A percentile compares a stretch with the other conserved stretches of the same genome.
Evolutionary conservation across 495 filamentous ascomycete genomes (phyloP).

Genomic region (Penicillium parvum): DNA sequence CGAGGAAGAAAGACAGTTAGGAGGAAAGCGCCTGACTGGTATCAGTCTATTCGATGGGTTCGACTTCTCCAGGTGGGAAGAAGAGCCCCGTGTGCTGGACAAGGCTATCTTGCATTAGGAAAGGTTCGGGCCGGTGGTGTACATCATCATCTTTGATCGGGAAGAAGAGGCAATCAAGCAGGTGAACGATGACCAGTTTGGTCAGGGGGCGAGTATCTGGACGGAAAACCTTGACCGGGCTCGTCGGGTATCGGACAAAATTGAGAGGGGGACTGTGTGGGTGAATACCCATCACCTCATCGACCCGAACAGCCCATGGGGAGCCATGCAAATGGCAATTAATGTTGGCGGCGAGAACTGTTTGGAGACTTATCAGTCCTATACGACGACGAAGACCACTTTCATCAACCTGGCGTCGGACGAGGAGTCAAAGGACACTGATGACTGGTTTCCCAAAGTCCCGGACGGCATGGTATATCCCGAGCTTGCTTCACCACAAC

Average conservation of each 20-base stretch:
- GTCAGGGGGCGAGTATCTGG: constrained; percentile 45
- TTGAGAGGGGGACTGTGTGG: constrained; percentile 51
- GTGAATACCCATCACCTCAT: constrained; percentile 42
- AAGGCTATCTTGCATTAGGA: constrained; percentile 39
- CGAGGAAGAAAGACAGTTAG: too few species aligned
- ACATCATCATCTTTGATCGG: constrained; percentile 35
- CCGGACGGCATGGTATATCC: too few species aligned
- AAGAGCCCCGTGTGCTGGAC: constrained; percentile 5
- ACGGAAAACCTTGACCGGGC: constrained; percentile 49
- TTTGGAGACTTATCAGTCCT: constrained; percentile 22
- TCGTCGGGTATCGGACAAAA: constrained; percentile 41
- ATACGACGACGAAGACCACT: constrained; percentile 21
- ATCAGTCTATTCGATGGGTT: constrained; percentile 16
- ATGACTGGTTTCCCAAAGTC: constrained; percentile 32
- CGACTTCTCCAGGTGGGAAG: constrained; percentile 33
- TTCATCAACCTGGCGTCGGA: constrained; percentile 21
- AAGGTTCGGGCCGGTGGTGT: constrained; percentile 47
- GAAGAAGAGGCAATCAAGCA: constrained; percentile 37
- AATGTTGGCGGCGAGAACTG: constrained; percentile 28
- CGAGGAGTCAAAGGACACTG: constrained; percentile 14
- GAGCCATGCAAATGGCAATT: constrained; percentile 19
- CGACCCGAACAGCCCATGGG: constrained; percentile 27
- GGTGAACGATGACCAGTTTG: constrained; percentile 41
- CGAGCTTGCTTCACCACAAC: too few species aligned
- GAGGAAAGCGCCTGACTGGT: constrained; percentile 33